Evolutionary conservation across 75 land plant species (phyloP).

Genomic region (Cupressus sempervirens): DNA sequence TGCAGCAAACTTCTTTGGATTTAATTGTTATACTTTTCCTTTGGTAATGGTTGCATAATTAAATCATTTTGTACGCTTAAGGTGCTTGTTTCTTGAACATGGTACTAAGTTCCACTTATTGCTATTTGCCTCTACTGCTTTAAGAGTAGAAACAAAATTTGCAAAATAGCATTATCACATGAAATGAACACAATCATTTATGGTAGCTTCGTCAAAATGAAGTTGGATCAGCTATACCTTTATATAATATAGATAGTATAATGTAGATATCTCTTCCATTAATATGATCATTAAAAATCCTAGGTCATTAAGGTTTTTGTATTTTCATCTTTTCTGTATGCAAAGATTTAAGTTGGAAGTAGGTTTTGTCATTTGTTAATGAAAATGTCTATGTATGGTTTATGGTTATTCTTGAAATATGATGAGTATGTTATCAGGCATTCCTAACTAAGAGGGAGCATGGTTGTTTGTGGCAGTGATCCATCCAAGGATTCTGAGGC

Average conservation of each 20-base stretch:
- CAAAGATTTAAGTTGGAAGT: neutral
- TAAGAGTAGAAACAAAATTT: neutral
- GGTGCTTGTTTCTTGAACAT: neutral
- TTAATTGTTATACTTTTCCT: neutral
- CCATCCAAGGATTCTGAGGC: constrained; percentile 31
- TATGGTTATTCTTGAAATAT: neutral
- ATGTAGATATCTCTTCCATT: neutral
- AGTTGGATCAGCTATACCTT: neutral
- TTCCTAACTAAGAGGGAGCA: neutral
- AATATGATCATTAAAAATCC: constrained; percentile 1
- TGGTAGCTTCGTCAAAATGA: neutral
- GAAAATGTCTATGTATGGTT: neutral
- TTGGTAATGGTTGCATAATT: neutral
- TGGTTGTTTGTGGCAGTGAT: constrained; percentile 30
- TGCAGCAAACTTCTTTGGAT: neutral
- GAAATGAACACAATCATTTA: neutral
- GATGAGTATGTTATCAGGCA: neutral
- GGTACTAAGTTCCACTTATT: neutral
- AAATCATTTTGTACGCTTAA: neutral
- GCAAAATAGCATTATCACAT: neutral
- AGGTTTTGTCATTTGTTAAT: neutral
- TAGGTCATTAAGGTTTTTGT: neutral
- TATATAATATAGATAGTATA: neutral
- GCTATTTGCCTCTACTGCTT: neutral
- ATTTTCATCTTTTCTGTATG: neutral